Conservation (phyloP, 1,284 basidiomycete genomes). For the Waitea zeae region DNA sequence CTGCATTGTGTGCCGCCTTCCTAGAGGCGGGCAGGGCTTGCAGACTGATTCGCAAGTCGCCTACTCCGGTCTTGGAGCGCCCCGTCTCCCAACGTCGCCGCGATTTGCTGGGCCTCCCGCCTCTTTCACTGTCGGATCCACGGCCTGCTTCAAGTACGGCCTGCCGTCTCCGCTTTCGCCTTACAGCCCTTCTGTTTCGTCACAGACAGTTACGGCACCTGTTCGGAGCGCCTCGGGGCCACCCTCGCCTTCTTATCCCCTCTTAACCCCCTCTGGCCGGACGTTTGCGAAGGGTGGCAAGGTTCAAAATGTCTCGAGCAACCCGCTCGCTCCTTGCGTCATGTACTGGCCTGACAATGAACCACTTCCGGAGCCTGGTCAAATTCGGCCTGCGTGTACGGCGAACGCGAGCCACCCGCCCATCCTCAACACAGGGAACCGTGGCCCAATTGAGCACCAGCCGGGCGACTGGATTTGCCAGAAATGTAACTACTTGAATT, state of each 20-base stretch:
- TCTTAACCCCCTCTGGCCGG: conserved; percentile 64
- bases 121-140: background rate
- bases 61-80: conserved; percentile 10
- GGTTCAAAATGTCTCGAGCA: conserved; percentile 57
- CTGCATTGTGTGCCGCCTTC: conserved; percentile 57
- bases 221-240: conserved; percentile 10
- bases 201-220: conserved; percentile 5
- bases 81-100: conserved; percentile 5
- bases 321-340: conserved; percentile 53
- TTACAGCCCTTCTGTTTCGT: background rate
- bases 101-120: conserved; percentile 1
- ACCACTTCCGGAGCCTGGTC: conserved; percentile 54
- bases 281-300: conserved; percentile 54
- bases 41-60: conserved; percentile 17
- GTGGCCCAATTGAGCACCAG: conserved; percentile 72
- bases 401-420: conserved; percentile 51
- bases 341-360: conserved; percentile 84
- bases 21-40: too few relatives aligned
- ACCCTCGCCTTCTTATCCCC: conserved; percentile 30
- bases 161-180: background rate
- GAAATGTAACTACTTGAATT: conserved; percentile 74
- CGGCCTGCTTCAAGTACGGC: background rate
- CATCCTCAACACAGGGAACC: conserved; percentile 78
- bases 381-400: conserved; percentile 45
- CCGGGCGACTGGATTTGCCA: conserved; percentile 84